These are phyloP conservation scores for Crucihimalaya himalaica DNA, from an alignment of 345 rosid species.

Conservation along the genomic window DNA sequence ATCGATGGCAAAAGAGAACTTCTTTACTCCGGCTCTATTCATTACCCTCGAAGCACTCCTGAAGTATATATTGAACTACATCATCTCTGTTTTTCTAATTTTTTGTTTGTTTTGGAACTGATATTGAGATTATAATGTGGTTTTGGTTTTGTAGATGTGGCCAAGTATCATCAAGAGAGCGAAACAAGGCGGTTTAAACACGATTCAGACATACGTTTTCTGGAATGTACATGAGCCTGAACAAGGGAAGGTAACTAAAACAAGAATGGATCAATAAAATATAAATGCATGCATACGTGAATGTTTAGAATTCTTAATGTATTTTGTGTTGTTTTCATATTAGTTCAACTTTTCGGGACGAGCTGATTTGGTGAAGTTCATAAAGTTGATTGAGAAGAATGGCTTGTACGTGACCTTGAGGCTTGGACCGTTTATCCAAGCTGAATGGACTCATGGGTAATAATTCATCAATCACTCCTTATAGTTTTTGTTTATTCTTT, in stretches of 20 bases:
- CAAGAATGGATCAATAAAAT: neutral
- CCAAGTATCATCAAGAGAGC: constrained; percentile 42
- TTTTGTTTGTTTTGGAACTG: neutral
- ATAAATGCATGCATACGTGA: neutral
- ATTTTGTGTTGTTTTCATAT: neutral
- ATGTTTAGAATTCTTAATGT: neutral
- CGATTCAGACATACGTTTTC: constrained; percentile 70
- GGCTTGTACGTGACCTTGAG: constrained; percentile 67
- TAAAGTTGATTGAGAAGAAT: constrained; percentile 59
- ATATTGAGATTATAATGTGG: neutral
- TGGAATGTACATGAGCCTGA: constrained; percentile 71
- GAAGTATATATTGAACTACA: constrained; percentile 15
- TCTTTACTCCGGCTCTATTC: constrained; percentile 39
- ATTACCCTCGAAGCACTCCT: constrained; percentile 40
- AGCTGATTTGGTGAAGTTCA: constrained; percentile 76
- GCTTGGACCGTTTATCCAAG: constrained; percentile 92
- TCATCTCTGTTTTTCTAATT: neutral
- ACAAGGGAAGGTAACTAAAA: constrained; percentile 37
- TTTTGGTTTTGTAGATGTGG: constrained; percentile 41
- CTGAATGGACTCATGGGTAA: constrained; percentile 99
- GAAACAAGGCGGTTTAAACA: constrained; percentile 62
- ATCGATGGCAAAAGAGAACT: constrained; percentile 38
- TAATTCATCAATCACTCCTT: neutral
- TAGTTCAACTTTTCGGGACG: constrained; percentile 74
- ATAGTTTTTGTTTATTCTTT: neutral